Evolutionary conservation across 225 moss, liverwort and hornwort genomes (phyloP), one percentile per base, ranked within the genome.

Genomic region (Antitrichia curtipendula): DNA sequence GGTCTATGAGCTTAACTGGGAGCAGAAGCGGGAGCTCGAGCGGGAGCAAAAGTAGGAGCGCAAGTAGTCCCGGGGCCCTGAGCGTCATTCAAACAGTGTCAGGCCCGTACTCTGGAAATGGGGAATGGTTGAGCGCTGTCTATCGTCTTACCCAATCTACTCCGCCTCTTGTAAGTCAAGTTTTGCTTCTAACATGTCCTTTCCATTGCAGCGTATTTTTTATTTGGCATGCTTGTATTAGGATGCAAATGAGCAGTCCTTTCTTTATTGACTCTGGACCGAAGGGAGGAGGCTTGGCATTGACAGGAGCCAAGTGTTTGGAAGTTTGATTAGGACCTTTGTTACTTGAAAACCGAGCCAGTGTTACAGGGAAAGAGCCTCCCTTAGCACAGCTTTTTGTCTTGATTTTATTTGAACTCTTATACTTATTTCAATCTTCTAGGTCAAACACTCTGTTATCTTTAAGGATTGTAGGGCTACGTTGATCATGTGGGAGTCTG

Each of bases 111-210:
- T 84, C 90, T 68, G 91, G 90, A 92, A 95, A 93, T 69, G 88
- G 86, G 69, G 94, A 93, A 85, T 97, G 96, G 96, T 91, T 93
- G 62, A 83, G 80, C 53, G 97, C 97, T 88, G 96, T 95, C 28
- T 91, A 94, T 83, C 93, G 90, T 49, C 96, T 96, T 54, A 86
- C 95, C 71, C 91, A 95, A 93, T 94, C 88, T 78, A 97, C 95
- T 85, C 95, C 97, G 19, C 96, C 96, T 32, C 93, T 97, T 89
- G 97, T 96, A 93, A 94, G 87, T 52, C 77, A 86, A 84, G n/a
- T 84, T 80, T 43, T 82, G 50, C 82, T 83, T 82, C 27, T 58
- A 68, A 32, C 32, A 58, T 75, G 45, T 75, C 23, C 38, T 68
- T 80, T 82, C 54, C 65, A 24, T 91, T 73, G 68, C 56, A 62